These are phyloP conservation scores for Lactarius pseudohatsudake DNA, from an alignment of 768 basidiomycete species.

Conservation along the genomic window DNA sequence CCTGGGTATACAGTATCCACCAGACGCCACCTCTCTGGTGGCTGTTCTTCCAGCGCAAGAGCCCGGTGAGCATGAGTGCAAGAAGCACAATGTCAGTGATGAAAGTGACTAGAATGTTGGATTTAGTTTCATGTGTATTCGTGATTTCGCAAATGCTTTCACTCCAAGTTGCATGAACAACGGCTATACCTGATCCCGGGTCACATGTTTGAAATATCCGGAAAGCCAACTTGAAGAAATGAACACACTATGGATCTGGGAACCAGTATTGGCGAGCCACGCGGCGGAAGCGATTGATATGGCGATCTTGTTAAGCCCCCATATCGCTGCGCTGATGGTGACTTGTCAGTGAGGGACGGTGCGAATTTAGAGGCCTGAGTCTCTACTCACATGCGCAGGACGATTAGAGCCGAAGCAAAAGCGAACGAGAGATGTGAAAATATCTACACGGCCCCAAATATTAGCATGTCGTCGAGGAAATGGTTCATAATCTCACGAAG, in stretches of 20 bases:
- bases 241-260: background rate
- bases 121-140: background rate
- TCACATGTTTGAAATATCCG: background rate
- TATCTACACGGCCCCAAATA: background rate
- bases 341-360: background rate
- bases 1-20: conserved; percentile 11
- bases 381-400: conserved; percentile 23
- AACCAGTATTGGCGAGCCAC: background rate
- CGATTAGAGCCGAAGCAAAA: conserved; percentile 19
- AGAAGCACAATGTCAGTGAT: conserved; percentile 7
- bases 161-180: background rate
- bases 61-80: conserved; percentile 7
- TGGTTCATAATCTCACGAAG: background rate
- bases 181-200: background rate
- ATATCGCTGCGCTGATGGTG: conserved; percentile 8
- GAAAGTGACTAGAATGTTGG: background rate
- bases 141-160: background rate
- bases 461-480: background rate
- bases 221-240: background rate
- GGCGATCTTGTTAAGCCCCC: conserved; percentile 3
- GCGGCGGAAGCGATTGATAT: background rate
- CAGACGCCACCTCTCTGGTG: conserved; percentile 2
- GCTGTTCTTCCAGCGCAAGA: conserved; percentile 8
- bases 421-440: conserved; percentile 3
- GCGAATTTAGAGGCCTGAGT: too few relatives aligned